phyloP scores from a whole-genome alignment of 805 yeast species.

The Ogataea pignaliae region DNA sequence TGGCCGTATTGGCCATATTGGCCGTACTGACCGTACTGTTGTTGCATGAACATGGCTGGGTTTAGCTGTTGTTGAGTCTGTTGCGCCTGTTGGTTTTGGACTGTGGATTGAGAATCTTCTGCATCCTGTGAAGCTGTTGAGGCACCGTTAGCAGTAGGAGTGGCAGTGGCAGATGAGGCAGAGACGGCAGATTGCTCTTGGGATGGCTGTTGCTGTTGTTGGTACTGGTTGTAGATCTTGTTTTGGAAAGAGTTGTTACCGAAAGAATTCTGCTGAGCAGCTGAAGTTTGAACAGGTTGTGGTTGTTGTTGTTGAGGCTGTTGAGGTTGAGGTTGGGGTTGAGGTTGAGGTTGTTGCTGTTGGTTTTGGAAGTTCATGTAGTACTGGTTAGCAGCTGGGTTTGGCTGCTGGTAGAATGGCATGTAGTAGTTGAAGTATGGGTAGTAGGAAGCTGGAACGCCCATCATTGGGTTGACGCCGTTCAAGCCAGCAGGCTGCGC shows the following conservation, averaged over 20 bases:
- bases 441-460: slow-evolving; percentile 27
- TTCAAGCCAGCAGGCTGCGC: slow-evolving; percentile 18
- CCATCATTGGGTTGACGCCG: slow-evolving; percentile 26
- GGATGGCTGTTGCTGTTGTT: slow-evolving; percentile 13
- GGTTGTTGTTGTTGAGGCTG: slow-evolving; percentile 12
- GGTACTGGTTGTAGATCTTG: slow-evolving; percentile 26
- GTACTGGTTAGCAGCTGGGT: slow-evolving; percentile 27
- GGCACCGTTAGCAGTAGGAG: slow-evolving; percentile 6
- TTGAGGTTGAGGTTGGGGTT: slow-evolving; percentile 19
- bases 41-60: slow-evolving; percentile 22
- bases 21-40: slow-evolving; percentile 21
- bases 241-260: slow-evolving; percentile 20
- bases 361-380: slow-evolving; percentile 24
- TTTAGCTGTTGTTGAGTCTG: slow-evolving; percentile 17
- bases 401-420: slow-evolving; percentile 27
- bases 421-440: slow-evolving; percentile 30
- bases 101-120: slow-evolving; percentile 10
- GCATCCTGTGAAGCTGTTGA: slow-evolving; percentile 6
- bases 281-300: slow-evolving; percentile 7
- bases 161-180: neutral
- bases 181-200: neutral
- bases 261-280: slow-evolving; percentile 17
- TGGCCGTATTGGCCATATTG: slow-evolving; percentile 14
- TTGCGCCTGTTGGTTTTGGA: slow-evolving; percentile 1
- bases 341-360: slow-evolving; percentile 16